phyloP scores from a whole-genome alignment of 1,284 basidiomycete genomes.

The Trametes versicolor region DNA sequence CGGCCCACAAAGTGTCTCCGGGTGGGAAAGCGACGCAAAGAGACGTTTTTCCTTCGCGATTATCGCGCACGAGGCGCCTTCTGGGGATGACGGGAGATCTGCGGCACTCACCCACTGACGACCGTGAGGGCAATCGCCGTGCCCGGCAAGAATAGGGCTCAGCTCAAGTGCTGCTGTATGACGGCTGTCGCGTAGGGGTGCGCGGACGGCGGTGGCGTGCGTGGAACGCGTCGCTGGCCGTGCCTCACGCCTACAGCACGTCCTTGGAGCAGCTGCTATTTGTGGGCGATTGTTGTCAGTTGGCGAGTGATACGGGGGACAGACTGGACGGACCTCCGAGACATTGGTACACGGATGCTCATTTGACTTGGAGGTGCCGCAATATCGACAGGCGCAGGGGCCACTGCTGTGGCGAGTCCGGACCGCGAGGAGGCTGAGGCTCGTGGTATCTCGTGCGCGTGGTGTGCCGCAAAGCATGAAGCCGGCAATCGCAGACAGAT shows the following conservation, averaged over 20 bases:
- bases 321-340: not conserved
- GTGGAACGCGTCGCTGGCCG: constrained; percentile 5
- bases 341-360: not conserved
- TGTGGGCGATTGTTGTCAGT: not conserved
- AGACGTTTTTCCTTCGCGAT: constrained; percentile 6
- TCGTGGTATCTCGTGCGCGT: no score
- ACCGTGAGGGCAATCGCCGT: not conserved
- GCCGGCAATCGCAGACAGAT: not conserved
- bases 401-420: not conserved
- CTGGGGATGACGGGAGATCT: not conserved
- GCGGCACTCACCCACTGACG: constrained; percentile 10
- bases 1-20: constrained; percentile 5
- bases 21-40: not conserved
- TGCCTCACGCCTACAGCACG: not conserved
- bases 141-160: constrained; percentile 4
- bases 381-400: not conserved
- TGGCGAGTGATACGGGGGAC: not conserved
- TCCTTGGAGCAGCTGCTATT: not conserved
- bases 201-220: not conserved
- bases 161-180: constrained; percentile 4
- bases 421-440: not conserved
- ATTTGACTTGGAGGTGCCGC: not conserved
- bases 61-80: not conserved
- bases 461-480: not conserved
- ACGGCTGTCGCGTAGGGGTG: constrained; percentile 1